These are phyloP conservation scores for Blastomyces emzantsi DNA, from an alignment of 2,329 filamentous ascomycete species.

Conservation along the genomic window DNA sequence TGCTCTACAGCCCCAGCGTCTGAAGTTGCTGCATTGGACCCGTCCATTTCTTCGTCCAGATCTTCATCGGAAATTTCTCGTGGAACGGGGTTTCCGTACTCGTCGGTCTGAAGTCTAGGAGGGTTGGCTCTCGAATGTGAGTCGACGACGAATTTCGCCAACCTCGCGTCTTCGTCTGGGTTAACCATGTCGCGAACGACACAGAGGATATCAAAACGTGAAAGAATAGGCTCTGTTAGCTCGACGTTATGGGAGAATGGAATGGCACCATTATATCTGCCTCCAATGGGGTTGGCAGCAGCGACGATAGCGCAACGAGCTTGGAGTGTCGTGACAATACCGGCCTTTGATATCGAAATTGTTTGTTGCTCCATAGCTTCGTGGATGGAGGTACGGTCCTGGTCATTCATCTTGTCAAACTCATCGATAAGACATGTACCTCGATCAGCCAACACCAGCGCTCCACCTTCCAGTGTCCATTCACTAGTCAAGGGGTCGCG, in stretches of 20 bases:
- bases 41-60: constrained; percentile 39
- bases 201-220: constrained; percentile 94
- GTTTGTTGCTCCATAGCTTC: constrained; percentile 99
- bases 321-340: constrained; percentile 94
- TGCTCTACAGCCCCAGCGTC: constrained; percentile 54
- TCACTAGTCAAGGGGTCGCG: constrained; percentile 92
- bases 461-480: constrained; percentile 95
- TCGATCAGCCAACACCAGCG: constrained; percentile 86
- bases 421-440: constrained; percentile 96
- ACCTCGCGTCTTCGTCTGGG: constrained; percentile 79
- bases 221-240: constrained; percentile 92
- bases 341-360: constrained; percentile 96
- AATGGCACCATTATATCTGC: constrained; percentile 91
- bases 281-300: constrained; percentile 91
- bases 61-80: constrained; percentile 48
- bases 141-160: constrained; percentile 89
- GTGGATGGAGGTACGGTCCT: constrained; percentile 95
- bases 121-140: constrained; percentile 89
- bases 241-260: constrained; percentile 96
- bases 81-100: constrained; percentile 49
- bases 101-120: constrained; percentile 42
- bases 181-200: constrained; percentile 95
- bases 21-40: constrained; percentile 34
- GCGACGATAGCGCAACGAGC: constrained; percentile 94
- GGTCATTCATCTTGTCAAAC: constrained; percentile 99